Conservation (phyloP, 352 stramenopile genomes). For the Pelagophyceae sp. region DNA sequence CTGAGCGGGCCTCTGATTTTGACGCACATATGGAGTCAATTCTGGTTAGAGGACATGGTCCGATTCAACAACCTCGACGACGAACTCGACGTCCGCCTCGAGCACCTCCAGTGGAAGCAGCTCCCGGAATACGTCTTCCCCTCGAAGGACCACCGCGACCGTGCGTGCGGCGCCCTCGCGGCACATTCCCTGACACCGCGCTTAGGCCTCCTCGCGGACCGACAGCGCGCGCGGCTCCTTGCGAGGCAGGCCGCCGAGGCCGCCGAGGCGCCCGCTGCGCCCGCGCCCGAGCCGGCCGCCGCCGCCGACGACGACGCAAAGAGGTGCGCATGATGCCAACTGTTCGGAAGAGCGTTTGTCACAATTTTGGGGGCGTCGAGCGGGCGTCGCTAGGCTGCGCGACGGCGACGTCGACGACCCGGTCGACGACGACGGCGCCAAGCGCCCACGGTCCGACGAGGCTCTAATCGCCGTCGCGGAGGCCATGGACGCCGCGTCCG, state of each 20-base stretch:
- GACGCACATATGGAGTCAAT: slow-evolving; percentile 52
- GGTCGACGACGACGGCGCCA: background rate
- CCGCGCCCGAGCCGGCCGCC: background rate
- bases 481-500: background rate
- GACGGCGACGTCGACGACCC: background rate
- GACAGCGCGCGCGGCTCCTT: too few relatives aligned
- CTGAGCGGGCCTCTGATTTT: slow-evolving; percentile 54
- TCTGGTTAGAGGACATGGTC: slow-evolving; percentile 51
- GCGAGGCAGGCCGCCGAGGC: too few relatives aligned
- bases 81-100: slow-evolving; percentile 51
- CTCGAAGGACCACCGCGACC: too few relatives aligned
- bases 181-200: too few relatives aligned
- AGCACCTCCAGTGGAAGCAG: slow-evolving; percentile 49
- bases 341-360: too few relatives aligned
- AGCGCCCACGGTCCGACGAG: background rate
- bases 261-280: background rate
- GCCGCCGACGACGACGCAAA: background rate
- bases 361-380: too few relatives aligned
- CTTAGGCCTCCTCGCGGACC: too few relatives aligned
- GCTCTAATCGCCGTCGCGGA: background rate
- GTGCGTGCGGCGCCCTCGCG: too few relatives aligned
- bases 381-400: background rate
- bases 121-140: slow-evolving; percentile 49
- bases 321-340: too few relatives aligned
- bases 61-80: slow-evolving; percentile 44